Base-by-base conservation (phyloP, 352 stramenopile species). In the Pythium scleroteichum region DNA sequence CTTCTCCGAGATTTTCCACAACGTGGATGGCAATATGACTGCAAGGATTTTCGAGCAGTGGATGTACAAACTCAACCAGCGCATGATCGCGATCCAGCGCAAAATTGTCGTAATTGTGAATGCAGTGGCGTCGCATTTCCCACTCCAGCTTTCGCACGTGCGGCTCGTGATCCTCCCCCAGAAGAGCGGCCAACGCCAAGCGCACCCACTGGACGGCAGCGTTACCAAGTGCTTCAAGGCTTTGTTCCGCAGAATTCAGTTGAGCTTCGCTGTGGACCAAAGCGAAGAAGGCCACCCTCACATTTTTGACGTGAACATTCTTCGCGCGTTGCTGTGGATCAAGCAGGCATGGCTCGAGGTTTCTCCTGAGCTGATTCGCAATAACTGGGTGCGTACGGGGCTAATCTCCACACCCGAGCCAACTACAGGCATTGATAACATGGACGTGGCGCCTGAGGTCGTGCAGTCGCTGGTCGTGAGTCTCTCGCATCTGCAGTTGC, bases 41-140 rank as follows among this genome's bases (percentile, higher is more conserved):
- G 42, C 59, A 16, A 51, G 59, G 13, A 61, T 66, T 42, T 66
- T 61, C 9, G 59, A 61, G 35, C 59, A 61, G 44, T 66, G 59
- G 59, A 22, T 66, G 12, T 66, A 66, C 44, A 61, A 56, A 12
- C 51, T 66, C 42, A 66, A 66, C 59, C 59, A 66, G 44, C 52
- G 53, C 22, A 66, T 66, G 59, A 44, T 38, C 33, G 27, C 33
- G 22, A 50, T 33, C 27, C 27, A 59, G 4, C 59, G 59, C 49
- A 48, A 29, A 23, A 55, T 66, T 22, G 49, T 50, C 32, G 20
- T 66, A 16, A 2, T 66, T 13, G 51, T 61, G 5, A 32, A 14
- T 16, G 20, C 24, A n/a, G 51, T 24, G 42, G 41, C 51, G 42
- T 66, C 59, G 24, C 59, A 66, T 24, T 67, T 67, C 26, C 44